Evolutionary conservation across 495 filamentous ascomycete genomes (phyloP), one percentile per base, ranked within the genome.

Genomic region (Terfezia boudieri): DNA sequence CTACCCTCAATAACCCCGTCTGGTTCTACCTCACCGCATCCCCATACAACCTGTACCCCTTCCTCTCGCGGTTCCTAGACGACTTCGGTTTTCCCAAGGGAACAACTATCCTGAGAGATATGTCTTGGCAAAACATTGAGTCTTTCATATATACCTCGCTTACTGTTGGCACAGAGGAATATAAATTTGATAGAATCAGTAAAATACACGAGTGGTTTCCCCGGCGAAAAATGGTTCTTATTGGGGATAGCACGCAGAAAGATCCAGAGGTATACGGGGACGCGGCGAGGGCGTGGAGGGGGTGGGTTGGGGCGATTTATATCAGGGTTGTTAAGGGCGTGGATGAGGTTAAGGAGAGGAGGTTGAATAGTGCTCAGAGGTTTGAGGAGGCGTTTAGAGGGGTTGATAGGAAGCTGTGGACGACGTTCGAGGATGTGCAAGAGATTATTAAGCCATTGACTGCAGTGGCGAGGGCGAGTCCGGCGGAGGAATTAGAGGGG

Each of bases 1-100:
- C 74, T 53, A 59, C 72, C 22, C 72, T 82, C 4, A 55, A 73
- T 4, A 64, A 68, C 2, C 81, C 89, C 9, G 74, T 84, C 1
- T 94, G 81, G 76, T 94, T 90, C 68, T 96, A 96, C 68, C 76
- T 96, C 51, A 92, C 85, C 5, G 89, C 89, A 1, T 93, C 86
- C 2, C 89, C 89, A 0, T 94, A 95, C 71, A 94, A 93, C 58
- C 76, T 96, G 4, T 94, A 94, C 66, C 79, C 83, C 2, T 92
- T 93, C 69, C 76, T 95, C n/a, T 76, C 72, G 56, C 60, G 70
- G 0, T 86, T 96, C 71, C 68, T 84, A 0, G 68, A 80, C 53
- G 60, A 70, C 14, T 65, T 86, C 66, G 14, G 41, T 14, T 96
- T 81, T 65, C 80, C 76, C 0, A 76, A 74, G 1, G 89, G 89